These are phyloP conservation scores for Primulina eburnea DNA, from an alignment of 257 asterid genomes.

Conservation along the genomic window DNA sequence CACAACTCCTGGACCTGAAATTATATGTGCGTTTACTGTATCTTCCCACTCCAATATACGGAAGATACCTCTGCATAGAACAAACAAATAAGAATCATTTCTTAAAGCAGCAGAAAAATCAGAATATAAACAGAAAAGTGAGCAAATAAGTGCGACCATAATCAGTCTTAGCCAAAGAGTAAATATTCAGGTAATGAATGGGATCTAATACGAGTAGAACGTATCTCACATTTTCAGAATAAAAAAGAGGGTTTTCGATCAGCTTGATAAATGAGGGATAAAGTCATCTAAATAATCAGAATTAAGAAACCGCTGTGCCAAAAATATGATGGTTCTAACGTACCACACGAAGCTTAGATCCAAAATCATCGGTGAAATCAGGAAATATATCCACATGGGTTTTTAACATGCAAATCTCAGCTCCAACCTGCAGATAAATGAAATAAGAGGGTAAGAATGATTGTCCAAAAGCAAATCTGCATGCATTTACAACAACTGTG, in stretches of 20 bases:
- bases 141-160: conserved; percentile 27
- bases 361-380: conserved; percentile 88
- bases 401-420: conserved; percentile 94
- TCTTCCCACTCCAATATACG: conserved; percentile 95
- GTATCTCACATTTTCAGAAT: conserved; percentile 1
- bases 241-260: conserved; percentile 9
- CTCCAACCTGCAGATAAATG: conserved; percentile 78
- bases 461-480: background rate
- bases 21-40: conserved; percentile 89
- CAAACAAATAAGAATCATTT: conserved; percentile 23
- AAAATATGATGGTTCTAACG: conserved; percentile 2
- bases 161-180: conserved; percentile 18
- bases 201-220: conserved; percentile 6
- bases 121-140: conserved; percentile 12
- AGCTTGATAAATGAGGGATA: conserved; percentile 6
- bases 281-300: conserved; percentile 1
- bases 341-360: conserved; percentile 86
- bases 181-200: conserved; percentile 12
- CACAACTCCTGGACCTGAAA: conserved; percentile 97
- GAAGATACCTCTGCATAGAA: conserved; percentile 71
- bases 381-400: conserved; percentile 97
- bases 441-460: conserved; percentile 25
- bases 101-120: conserved; percentile 15
- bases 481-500: background rate
- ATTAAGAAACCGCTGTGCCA: background rate